Percentiles rank a stretch among this genome's conserved stretches.
Evolutionary conservation across 768 basidiomycete genomes (phyloP).

Genomic region (Harrya chromipes): DNA sequence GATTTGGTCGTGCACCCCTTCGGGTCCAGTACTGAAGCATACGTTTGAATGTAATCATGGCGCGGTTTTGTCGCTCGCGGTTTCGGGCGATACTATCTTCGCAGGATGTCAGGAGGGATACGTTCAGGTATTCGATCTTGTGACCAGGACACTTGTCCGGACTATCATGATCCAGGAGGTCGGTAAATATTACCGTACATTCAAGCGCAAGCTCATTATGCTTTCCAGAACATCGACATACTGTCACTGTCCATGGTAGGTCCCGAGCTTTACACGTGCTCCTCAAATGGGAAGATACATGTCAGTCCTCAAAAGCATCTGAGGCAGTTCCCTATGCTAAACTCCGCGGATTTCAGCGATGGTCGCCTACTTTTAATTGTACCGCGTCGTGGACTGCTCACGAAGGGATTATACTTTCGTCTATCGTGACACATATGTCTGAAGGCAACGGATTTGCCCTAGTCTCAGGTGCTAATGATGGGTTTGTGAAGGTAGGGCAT

Average conservation of each 20-base stretch:
- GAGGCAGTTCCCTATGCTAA: not conserved
- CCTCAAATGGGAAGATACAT: constrained; percentile 68
- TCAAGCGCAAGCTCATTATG: not conserved
- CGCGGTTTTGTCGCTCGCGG: constrained; percentile 78
- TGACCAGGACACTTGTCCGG: constrained; percentile 82
- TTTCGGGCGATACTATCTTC: constrained; percentile 75
- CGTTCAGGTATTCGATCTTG: constrained; percentile 87
- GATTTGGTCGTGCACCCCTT: constrained; percentile 63
- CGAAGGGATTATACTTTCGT: constrained; percentile 78
- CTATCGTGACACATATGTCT: constrained; percentile 48
- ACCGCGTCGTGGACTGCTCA: constrained; percentile 83
- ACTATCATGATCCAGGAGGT: constrained; percentile 87
- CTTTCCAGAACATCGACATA: constrained; percentile 67
- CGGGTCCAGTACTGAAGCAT: constrained; percentile 49
- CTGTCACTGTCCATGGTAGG: constrained; percentile 73
- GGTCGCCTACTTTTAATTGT: constrained; percentile 83
- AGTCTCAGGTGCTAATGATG: constrained; percentile 84
- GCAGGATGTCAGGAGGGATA: constrained; percentile 95
- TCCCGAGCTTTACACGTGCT: constrained; percentile 61
- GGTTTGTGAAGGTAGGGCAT: constrained; percentile 66
- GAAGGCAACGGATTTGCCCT: constrained; percentile 33
- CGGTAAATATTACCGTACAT: constrained; percentile 4
- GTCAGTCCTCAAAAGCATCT: constrained; percentile 33
- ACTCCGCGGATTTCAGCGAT: constrained; percentile 46
- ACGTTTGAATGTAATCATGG: constrained; percentile 73